Evolutionary conservation across 805 yeast genomes (phyloP).

Genomic region (Sungouiozyma ichnusensis): DNA sequence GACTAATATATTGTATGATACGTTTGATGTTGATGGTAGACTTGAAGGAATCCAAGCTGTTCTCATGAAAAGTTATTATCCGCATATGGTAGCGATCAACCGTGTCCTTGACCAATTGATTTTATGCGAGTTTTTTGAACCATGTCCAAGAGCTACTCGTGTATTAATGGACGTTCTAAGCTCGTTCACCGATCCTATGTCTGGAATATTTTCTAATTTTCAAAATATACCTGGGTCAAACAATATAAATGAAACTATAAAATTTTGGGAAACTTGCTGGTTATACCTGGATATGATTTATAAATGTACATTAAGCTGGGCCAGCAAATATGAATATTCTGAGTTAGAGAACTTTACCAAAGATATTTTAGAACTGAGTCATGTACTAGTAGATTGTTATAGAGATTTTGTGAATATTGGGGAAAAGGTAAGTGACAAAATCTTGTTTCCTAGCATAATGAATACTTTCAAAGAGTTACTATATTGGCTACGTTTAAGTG

Average conservation of each 20-base stretch:
- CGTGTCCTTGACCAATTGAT: slow-evolving; percentile 37
- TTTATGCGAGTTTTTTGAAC: slow-evolving; percentile 46
- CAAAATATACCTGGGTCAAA: slow-evolving; percentile 11
- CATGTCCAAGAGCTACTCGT: slow-evolving; percentile 65
- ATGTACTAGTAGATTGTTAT: slow-evolving; percentile 54
- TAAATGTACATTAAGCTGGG: slow-evolving; percentile 65
- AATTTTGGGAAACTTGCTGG: slow-evolving; percentile 71
- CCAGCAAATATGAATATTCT: slow-evolving; percentile 43
- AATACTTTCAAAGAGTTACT: slow-evolving; percentile 58
- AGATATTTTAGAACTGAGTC: slow-evolving; percentile 73
- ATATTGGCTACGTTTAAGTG: slow-evolving; percentile 77
- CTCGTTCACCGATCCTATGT: slow-evolving; percentile 54
- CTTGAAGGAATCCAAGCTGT: slow-evolving; percentile 58
- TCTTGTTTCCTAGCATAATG: slow-evolving; percentile 44
- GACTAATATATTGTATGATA: slow-evolving; percentile 60
- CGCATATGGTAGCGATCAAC: slow-evolving; percentile 41
- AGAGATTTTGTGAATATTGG: slow-evolving; percentile 34
- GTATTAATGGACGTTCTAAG: slow-evolving; percentile 63
- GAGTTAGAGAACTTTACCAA: slow-evolving; percentile 72
- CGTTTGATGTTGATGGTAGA: slow-evolving; percentile 72
- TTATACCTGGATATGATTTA: slow-evolving; percentile 57
- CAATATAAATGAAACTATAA: slow-evolving; percentile 16
- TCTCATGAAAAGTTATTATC: slow-evolving; percentile 35
- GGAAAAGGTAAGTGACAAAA: slow-evolving; percentile 23
- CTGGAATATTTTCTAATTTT: slow-evolving; percentile 39